phyloP scores from a whole-genome alignment of 169 alveolate species.

The Eimeria brunetti region DNA sequence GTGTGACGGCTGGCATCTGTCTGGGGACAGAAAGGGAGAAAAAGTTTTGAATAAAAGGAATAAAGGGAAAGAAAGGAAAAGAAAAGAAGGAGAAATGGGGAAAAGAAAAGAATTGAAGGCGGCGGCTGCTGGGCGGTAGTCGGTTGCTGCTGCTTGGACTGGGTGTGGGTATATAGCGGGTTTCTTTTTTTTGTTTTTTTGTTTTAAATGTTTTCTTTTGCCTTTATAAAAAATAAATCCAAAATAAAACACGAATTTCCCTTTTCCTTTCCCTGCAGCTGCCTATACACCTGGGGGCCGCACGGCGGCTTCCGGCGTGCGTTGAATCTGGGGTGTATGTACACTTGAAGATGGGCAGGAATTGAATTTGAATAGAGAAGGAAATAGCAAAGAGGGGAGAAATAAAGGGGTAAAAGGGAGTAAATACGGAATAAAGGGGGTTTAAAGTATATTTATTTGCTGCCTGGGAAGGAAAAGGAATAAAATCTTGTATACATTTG shows the following conservation, averaged over 20 bases:
- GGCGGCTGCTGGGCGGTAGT: not conserved
- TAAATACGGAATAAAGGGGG: too few relatives aligned
- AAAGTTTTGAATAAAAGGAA: too few relatives aligned
- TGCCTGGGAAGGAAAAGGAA: not conserved
- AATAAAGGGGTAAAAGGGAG: too few relatives aligned
- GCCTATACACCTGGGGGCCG: slow-evolving; percentile 10
- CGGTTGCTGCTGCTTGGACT: not conserved
- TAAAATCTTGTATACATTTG: too few relatives aligned
- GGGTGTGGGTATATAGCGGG: not conserved
- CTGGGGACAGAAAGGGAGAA: too few relatives aligned
- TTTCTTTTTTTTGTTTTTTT: not conserved
- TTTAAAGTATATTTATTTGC: not conserved
- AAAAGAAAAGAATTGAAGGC: too few relatives aligned
- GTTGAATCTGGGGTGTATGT: not conserved
- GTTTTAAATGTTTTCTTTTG: not conserved
- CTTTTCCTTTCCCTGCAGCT: not conserved
- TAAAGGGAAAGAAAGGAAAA: too few relatives aligned
- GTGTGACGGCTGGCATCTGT: too few relatives aligned
- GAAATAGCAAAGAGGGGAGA: too few relatives aligned
- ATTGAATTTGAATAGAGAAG: too few relatives aligned
- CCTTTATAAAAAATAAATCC: not conserved
- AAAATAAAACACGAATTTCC: not conserved
- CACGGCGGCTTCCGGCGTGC: slow-evolving; percentile 15
- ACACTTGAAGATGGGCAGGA: too few relatives aligned
- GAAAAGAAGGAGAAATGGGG: too few relatives aligned